Evolutionary conservation across 2,329 filamentous ascomycete genomes (phyloP).

Genomic region (Davidsoniella virescens): DNA sequence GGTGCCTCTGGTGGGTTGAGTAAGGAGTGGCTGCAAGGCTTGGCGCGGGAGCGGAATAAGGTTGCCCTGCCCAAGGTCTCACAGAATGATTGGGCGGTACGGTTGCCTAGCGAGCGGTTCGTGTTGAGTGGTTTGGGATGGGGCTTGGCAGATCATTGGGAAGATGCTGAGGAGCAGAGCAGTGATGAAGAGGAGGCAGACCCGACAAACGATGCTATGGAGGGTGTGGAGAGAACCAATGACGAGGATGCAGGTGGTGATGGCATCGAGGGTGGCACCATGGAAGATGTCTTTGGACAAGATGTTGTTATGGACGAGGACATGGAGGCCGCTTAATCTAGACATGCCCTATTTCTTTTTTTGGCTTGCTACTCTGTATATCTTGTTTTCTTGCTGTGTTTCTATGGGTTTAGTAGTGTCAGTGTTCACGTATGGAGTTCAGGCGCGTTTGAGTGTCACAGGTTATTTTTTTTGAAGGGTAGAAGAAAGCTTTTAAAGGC

Average conservation of each 20-base stretch:
- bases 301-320: slow-evolving; percentile 41
- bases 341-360: background rate
- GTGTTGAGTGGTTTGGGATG: slow-evolving; percentile 50
- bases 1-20: slow-evolving; percentile 36
- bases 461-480: too few species aligned
- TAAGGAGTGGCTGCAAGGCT: slow-evolving; percentile 63
- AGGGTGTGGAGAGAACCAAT: slow-evolving; percentile 27
- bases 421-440: slow-evolving; percentile 8
- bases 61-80: slow-evolving; percentile 46
- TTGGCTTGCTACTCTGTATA: background rate
- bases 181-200: slow-evolving; percentile 27
- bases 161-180: slow-evolving; percentile 25
- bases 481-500: too few species aligned
- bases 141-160: slow-evolving; percentile 45
- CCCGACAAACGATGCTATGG: slow-evolving; percentile 29
- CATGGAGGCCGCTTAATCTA: slow-evolving; percentile 24
- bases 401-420: background rate
- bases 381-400: background rate
- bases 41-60: slow-evolving; percentile 56
- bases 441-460: background rate
- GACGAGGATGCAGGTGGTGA: slow-evolving; percentile 29
- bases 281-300: slow-evolving; percentile 39
- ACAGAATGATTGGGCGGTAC: slow-evolving; percentile 50
- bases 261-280: slow-evolving; percentile 32
- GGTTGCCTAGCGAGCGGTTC: slow-evolving; percentile 51